Evolutionary conservation across 352 stramenopile genomes (phyloP), one percentile per base, ranked within the genome.

Genomic region (Phytophthora palmivora): DNA sequence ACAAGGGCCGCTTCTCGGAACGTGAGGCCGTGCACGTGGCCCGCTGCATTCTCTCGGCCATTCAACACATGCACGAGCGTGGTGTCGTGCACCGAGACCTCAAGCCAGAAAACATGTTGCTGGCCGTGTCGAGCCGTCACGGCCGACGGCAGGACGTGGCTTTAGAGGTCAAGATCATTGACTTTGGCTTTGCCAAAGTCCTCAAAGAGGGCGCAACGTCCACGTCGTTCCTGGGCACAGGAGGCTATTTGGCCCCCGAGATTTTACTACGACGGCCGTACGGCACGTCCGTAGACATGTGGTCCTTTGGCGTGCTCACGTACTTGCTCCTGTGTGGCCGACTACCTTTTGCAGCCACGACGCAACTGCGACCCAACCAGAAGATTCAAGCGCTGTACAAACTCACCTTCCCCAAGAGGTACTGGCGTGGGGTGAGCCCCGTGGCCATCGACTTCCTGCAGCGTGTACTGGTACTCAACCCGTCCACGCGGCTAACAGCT

Each of bases 101-200:
- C n/a, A n/a, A n/a, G n/a, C n/a, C 84, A 92, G 84, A 92, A 62
- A 92, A 92, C 62, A 79, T 92, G 65, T 57, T 92, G 30, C 70
- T 94, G 10, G 59, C 80, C 2, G 58, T 76, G 45, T 66, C 53
- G 8, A 58, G 54, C 12, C 56, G 67, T 44, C 58, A 52, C n/a
- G 45, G 52, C 49, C 46, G 57, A 33, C 42, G 39, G 21, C 38
- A 66, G 6, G 50, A 61, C 21, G 50, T 36, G 22, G 43, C 43
- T 28, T 33, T 92, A 49, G 54, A 77, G 2, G 74, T 99, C 12
- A 99, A 99, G 78, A 98, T 99, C 53, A 99, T 99, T 67, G 97
- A 99, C 78, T 99, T 99, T 88, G 97, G 97, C 6, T 90, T 99
- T 38, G 91, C 91, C 32, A 99, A 99, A 71, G 78, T 97, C 38